Percentiles rank a stretch among this genome's conserved stretches.
Conservation (phyloP, 306 rosid genomes). For the Trichosanthes truncata region DNA sequence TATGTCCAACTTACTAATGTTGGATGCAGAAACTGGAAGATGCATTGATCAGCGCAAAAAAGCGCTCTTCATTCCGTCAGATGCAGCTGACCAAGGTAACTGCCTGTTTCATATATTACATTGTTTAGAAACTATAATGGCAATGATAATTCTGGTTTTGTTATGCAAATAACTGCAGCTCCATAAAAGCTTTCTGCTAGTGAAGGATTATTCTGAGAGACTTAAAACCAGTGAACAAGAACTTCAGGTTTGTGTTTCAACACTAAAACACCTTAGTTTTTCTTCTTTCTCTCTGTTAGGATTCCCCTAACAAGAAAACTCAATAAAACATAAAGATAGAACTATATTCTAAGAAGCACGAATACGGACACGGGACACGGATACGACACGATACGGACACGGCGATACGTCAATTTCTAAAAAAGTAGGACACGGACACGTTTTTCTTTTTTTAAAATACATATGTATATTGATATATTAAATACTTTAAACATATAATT, state of each 20-base stretch:
- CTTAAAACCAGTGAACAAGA: constrained; percentile 61
- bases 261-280: neutral
- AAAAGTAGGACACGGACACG: no score
- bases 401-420: no score
- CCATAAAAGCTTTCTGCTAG: constrained; percentile 50
- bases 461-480: no score
- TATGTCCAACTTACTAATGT: constrained; percentile 15
- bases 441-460: no score
- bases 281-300: neutral
- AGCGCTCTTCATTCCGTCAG: constrained; percentile 51
- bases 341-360: no score
- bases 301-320: no score
- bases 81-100: constrained; percentile 67
- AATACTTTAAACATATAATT: no score
- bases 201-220: constrained; percentile 45
- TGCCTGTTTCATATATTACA: neutral
- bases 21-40: constrained; percentile 79
- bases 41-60: constrained; percentile 65
- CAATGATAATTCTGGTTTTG: constrained; percentile 12
- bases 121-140: neutral
- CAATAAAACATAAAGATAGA: no score
- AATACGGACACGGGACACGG: no score
- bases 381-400: no score
- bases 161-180: constrained; percentile 42
- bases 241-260: constrained; percentile 61